These are phyloP conservation scores for Incumbomyces delicatus DNA, from an alignment of 2,329 filamentous ascomycete species.

Conservation along the genomic window DNA sequence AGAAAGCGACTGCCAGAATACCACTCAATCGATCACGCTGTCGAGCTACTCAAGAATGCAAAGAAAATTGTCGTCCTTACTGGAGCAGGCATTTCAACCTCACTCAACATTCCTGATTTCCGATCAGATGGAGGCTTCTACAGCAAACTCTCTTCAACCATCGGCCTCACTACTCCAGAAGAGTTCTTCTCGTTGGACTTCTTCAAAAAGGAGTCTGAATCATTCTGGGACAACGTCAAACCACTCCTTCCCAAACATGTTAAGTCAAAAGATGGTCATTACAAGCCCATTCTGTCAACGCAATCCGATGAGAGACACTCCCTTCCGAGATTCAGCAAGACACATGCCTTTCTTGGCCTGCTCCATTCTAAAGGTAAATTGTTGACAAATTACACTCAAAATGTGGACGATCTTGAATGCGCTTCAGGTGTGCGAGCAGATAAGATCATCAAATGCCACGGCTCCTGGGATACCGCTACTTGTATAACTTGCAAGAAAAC, in stretches of 20 bases:
- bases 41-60: slow-evolving; percentile 60
- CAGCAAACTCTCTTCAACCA: slow-evolving; percentile 40
- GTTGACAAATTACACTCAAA: slow-evolving; percentile 95
- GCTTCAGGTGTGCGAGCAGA: slow-evolving; percentile 71
- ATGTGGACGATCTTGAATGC: slow-evolving; percentile 92
- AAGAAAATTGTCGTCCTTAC: slow-evolving; percentile 89
- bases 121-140: slow-evolving; percentile 64
- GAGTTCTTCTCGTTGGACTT: slow-evolving; percentile 88
- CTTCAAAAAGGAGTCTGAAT: slow-evolving; percentile 75
- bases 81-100: slow-evolving; percentile 93
- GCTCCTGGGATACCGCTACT: slow-evolving; percentile 84
- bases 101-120: slow-evolving; percentile 93
- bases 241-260: slow-evolving; percentile 35
- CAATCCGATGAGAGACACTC: slow-evolving; percentile 25
- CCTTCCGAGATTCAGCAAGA: slow-evolving; percentile 68
- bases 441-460: slow-evolving; percentile 91
- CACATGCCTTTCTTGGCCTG: slow-evolving; percentile 85
- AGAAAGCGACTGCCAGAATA: slow-evolving; percentile 40
- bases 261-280: slow-evolving; percentile 31
- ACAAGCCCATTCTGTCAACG: slow-evolving; percentile 5
- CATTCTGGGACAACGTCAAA: slow-evolving; percentile 56
- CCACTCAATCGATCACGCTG: slow-evolving; percentile 83
- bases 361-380: slow-evolving; percentile 82
- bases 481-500: slow-evolving; percentile 73
- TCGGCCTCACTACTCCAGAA: slow-evolving; percentile 74